Conservation (phyloP, 164 flowering plant genomes). For the Vitis riparia region DNA sequence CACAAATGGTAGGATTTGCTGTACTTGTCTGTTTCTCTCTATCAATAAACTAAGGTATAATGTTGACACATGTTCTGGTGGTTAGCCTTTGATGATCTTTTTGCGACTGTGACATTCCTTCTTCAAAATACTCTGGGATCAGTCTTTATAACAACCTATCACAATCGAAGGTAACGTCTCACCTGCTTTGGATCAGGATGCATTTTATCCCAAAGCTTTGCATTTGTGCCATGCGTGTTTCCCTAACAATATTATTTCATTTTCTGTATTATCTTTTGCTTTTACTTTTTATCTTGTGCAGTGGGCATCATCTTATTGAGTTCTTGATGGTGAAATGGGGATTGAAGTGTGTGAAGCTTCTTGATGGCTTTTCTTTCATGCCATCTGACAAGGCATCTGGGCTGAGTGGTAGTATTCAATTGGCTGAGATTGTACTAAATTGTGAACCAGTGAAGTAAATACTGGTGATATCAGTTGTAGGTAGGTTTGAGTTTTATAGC, state of each 20-base stretch:
- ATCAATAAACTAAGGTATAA: conserved; percentile 1
- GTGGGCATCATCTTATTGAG: conserved; percentile 95
- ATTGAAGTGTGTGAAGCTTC: conserved; percentile 74
- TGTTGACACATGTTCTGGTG: conserved; percentile 9
- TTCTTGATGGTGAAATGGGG: conserved; percentile 93
- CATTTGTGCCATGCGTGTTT: background rate
- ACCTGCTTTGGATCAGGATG: background rate
- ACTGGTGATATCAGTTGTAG: background rate
- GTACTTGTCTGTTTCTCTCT: background rate
- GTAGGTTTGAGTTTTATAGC: background rate
- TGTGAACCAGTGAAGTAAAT: conserved; percentile 8
- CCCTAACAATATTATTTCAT: background rate
- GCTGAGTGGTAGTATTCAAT: conserved; percentile 73
- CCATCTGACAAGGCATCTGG: conserved; percentile 63
- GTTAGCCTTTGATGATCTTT: conserved; percentile 83
- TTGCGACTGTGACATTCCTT: conserved; percentile 84
- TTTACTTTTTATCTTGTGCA: conserved; percentile 23
- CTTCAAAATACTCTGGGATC: conserved; percentile 74
- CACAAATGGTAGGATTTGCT: conserved; percentile 50
- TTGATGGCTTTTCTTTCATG: conserved; percentile 86
- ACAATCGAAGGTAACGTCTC: conserved; percentile 71
- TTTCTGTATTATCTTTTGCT: background rate
- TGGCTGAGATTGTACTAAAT: conserved; percentile 65
- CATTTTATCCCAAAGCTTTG: background rate
- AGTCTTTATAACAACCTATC: conserved; percentile 83